Evolutionary conservation across 1,284 basidiomycete species (phyloP), one percentile per base, ranked within the genome.

Genomic region (Boletus mariae): DNA sequence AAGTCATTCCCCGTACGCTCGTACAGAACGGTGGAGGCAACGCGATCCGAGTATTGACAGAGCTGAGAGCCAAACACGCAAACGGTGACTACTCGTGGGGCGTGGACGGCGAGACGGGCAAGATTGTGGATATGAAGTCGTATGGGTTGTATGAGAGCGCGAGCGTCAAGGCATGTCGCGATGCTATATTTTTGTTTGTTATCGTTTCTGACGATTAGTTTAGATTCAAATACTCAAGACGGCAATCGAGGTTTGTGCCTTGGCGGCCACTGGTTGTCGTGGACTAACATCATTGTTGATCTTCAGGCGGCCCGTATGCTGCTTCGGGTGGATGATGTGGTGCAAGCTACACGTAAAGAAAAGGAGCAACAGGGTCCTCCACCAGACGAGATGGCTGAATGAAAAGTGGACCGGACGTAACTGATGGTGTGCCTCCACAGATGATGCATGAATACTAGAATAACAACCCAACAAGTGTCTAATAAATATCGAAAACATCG

Each of bases 21-120:
- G 88, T 96, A 15, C 95, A 99, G 72, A 99, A 99, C 73, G 87
- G 87, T 52, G 95, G 96, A 26, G 96, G 94, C 1, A 98, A 98
- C 70, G 91, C 88, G 6, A 98, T 99, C 63, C 80, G 95, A 55
- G 88, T 90, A 10, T 74, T 99, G 66, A 98, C 97, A 0, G 92
- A 94, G 71, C 77, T 99, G 53, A 79, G 94, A 74, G 96, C 96
- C 2, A 96, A 96, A 70, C 96, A 99, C 65, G 93, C 92, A 15
- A 91, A 86, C 54, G 95, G 94, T 9, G 88, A 96, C 65, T 74
- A 90, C 70, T 87, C 88, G 42, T 97, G 87, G 83, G 97, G 96
- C 54, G 89, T 99, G 49, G 89, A 99, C 62, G 96, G 96, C 34
- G 91, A 98, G 66, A 93, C 88, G 4, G 96, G 95, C 42, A 96